phyloP scores from a whole-genome alignment of 192 early-diverging fungal species.

The Chytriomyces sp. region DNA sequence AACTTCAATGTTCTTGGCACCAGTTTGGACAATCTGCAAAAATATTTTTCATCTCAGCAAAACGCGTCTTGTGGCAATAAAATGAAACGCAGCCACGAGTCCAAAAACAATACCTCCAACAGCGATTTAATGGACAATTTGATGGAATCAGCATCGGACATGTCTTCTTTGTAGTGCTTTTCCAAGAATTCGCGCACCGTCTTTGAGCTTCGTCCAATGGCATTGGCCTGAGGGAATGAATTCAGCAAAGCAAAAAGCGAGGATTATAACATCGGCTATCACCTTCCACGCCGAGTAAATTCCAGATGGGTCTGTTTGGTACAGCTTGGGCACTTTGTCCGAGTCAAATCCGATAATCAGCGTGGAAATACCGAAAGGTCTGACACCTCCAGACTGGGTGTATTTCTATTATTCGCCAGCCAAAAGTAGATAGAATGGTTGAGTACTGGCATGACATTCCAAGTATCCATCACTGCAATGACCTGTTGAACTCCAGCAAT shows the following conservation, averaged over 20 bases:
- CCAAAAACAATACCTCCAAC: constrained; percentile 68
- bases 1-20: constrained; percentile 99
- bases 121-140: constrained; percentile 91
- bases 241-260: too few relatives aligned
- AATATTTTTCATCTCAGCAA: neutral
- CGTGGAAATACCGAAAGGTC: constrained; percentile 98
- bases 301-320: constrained; percentile 98
- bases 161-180: constrained; percentile 92
- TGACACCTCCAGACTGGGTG: constrained; percentile 97
- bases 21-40: constrained; percentile 91
- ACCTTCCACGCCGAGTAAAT: constrained; percentile 98
- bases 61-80: too few relatives aligned
- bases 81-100: too few relatives aligned
- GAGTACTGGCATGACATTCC: too few relatives aligned
- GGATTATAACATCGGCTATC: neutral
- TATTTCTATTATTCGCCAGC: constrained; percentile 73
- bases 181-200: constrained; percentile 98
- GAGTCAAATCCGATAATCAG: constrained; percentile 93
- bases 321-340: constrained; percentile 87
- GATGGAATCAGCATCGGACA: constrained; percentile 77
- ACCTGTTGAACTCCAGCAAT: constrained; percentile 97
- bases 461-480: neutral
- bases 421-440: too few relatives aligned
- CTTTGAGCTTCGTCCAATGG: constrained; percentile 95
- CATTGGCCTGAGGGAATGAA: constrained; percentile 69